phyloP scores from a whole-genome alignment of 1,284 basidiomycete species.

The Fomitopsis schrenkii region DNA sequence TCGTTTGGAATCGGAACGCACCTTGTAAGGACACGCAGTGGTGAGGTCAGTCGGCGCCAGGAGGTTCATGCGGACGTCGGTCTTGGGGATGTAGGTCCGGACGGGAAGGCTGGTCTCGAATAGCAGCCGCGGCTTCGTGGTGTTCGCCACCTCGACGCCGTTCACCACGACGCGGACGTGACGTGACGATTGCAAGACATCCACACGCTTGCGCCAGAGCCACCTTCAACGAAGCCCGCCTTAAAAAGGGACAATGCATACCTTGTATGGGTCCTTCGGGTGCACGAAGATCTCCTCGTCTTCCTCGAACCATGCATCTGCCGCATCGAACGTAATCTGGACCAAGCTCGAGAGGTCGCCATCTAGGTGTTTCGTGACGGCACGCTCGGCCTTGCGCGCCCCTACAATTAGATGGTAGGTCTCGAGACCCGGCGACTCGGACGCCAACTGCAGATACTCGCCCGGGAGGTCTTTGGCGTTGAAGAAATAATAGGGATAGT shows the following conservation, averaged over 20 bases:
- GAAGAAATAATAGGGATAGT: constrained; percentile 56
- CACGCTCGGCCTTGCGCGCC: not conserved
- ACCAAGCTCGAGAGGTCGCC: constrained; percentile 44
- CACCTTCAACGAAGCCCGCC: too few relatives aligned
- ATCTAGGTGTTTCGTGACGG: constrained; percentile 32
- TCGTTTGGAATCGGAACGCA: constrained; percentile 17
- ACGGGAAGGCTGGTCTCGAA: constrained; percentile 55
- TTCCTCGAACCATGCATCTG: constrained; percentile 68
- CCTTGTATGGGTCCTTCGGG: constrained; percentile 69
- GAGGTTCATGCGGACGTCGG: constrained; percentile 48
- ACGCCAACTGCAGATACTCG: constrained; percentile 33
- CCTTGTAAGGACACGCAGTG: constrained; percentile 64
- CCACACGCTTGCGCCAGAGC: constrained; percentile 42
- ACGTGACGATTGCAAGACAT: constrained; percentile 55
- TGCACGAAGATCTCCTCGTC: constrained; percentile 59
- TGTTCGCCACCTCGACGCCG: constrained; percentile 60
- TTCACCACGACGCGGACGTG: constrained; percentile 58
- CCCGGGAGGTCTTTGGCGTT: constrained; percentile 35
- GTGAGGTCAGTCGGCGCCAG: constrained; percentile 43
- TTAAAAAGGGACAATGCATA: constrained; percentile 16
- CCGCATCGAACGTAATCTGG: constrained; percentile 44
- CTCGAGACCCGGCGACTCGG: not conserved
- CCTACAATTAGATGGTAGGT: constrained; percentile 6
- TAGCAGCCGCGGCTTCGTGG: constrained; percentile 47
- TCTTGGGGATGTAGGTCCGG: constrained; percentile 59